Conservation (phyloP, 2,329 filamentous ascomycete genomes). For the Xylaria sp. region DNA sequence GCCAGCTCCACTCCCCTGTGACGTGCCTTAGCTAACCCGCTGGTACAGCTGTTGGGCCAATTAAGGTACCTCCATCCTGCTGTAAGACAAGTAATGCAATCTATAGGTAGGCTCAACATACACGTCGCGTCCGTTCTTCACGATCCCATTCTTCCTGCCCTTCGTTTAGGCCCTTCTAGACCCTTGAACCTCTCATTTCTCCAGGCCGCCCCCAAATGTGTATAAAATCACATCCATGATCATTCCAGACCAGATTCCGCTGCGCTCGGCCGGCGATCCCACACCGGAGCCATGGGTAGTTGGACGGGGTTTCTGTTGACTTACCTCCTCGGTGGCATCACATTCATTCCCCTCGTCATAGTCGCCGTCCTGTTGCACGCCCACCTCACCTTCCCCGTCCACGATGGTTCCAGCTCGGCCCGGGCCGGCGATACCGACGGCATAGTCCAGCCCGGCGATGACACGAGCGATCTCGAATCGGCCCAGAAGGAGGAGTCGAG, state of each 20-base stretch:
- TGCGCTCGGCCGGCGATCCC: slow-evolving; percentile 40
- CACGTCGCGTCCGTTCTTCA: slow-evolving; percentile 10
- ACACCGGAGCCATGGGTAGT: slow-evolving; percentile 58
- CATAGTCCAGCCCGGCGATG: slow-evolving; percentile 71
- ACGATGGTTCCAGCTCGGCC: slow-evolving; percentile 54
- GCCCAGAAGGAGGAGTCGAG: slow-evolving; percentile 72
- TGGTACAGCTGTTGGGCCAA: not conserved
- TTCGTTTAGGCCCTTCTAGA: not conserved
- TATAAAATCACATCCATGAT: slow-evolving; percentile 43
- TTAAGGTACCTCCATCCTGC: not conserved
- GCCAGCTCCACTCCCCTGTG: slow-evolving; percentile 32
- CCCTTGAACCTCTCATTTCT: not conserved
- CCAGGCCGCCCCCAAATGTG: slow-evolving; percentile 8
- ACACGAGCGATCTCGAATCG: slow-evolving; percentile 71
- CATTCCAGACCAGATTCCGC: slow-evolving; percentile 38
- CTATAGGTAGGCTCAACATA: not conserved
- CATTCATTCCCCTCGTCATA: slow-evolving; percentile 82
- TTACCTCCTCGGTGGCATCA: slow-evolving; percentile 88
- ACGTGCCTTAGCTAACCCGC: slow-evolving; percentile 17
- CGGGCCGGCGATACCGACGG: slow-evolving; percentile 52
- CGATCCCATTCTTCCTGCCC: not conserved
- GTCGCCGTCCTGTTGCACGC: slow-evolving; percentile 71
- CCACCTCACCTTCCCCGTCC: slow-evolving; percentile 73
- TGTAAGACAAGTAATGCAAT: not conserved
- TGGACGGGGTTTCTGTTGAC: slow-evolving; percentile 73